Evolutionary conservation across 2,329 filamentous ascomycete species (phyloP).

Genomic region (Fusarium sambucinum): DNA sequence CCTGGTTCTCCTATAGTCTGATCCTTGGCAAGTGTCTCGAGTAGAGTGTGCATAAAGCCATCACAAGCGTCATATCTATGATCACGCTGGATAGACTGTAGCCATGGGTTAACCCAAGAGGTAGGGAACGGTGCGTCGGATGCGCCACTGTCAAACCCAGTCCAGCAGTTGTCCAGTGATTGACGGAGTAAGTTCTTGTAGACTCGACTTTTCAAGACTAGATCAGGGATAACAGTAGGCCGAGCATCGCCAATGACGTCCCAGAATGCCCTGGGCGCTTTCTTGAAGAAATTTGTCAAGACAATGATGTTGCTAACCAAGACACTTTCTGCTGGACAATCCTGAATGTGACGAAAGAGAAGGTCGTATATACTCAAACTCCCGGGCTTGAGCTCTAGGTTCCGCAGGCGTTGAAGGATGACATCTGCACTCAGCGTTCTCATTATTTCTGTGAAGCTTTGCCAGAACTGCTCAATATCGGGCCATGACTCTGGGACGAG

Average conservation of each 20-base stretch:
- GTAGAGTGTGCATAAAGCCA: conserved; percentile 79
- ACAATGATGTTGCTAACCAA: conserved; percentile 77
- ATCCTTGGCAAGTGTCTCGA: conserved; percentile 72
- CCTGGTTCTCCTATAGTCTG: conserved; percentile 67
- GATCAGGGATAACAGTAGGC: conserved; percentile 83
- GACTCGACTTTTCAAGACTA: conserved; percentile 79
- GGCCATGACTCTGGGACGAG: conserved; percentile 53
- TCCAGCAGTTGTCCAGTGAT: conserved; percentile 64
- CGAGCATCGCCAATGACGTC: conserved; percentile 85
- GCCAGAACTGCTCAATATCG: conserved; percentile 81
- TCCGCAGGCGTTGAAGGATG: conserved; percentile 81
- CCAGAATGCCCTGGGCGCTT: conserved; percentile 86
- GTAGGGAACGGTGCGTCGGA: conserved; percentile 73
- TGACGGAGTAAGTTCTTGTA: conserved; percentile 72
- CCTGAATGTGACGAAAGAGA: conserved; percentile 67
- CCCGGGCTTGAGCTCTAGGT: conserved; percentile 75
- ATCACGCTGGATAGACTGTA: conserved; percentile 79
- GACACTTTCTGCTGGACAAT: conserved; percentile 65
- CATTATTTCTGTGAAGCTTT: conserved; percentile 80
- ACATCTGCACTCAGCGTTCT: conserved; percentile 77
- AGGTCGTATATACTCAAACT: conserved; percentile 74
- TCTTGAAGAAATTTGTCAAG: conserved; percentile 77
- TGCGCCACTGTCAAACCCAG: conserved; percentile 55
- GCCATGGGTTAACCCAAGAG: conserved; percentile 82
- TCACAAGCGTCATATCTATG: conserved; percentile 85